These are phyloP conservation scores for Dactylellina drechsleri DNA, from an alignment of 2,329 filamentous ascomycete species.

Conservation along the genomic window DNA sequence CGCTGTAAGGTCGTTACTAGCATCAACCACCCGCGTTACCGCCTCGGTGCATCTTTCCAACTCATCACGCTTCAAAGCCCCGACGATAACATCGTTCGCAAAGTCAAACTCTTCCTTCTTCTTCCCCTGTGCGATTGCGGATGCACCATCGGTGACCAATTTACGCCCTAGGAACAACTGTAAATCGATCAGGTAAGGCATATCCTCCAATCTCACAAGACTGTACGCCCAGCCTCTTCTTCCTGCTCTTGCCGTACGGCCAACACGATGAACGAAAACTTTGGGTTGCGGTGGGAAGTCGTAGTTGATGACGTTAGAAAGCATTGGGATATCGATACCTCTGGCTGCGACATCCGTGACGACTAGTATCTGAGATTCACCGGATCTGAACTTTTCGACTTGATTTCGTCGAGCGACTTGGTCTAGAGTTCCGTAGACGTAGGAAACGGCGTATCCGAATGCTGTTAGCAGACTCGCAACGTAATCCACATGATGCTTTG, in stretches of 20 bases:
- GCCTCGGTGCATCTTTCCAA: conserved; percentile 83
- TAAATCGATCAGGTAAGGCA: conserved; percentile 90
- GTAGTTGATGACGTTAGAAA: conserved; percentile 98
- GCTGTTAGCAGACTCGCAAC: conserved; percentile 80
- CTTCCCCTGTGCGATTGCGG: conserved; percentile 67
- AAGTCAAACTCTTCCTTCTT: conserved; percentile 69
- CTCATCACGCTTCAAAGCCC: conserved; percentile 76
- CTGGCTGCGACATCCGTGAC: conserved; percentile 96
- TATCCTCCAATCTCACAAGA: conserved; percentile 85
- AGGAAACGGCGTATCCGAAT: conserved; percentile 88
- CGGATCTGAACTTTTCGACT: conserved; percentile 86
- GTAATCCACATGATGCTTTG: conserved; percentile 98
- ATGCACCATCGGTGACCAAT: conserved; percentile 74
- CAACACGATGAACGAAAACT: conserved; percentile 94
- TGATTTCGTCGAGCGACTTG: conserved; percentile 92
- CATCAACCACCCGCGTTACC: conserved; percentile 79
- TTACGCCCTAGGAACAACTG: conserved; percentile 92
- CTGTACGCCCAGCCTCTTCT: conserved; percentile 95
- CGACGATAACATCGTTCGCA: conserved; percentile 84
- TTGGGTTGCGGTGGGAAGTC: conserved; percentile 97
- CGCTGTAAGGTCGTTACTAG: conserved; percentile 76
- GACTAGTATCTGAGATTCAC: conserved; percentile 87
- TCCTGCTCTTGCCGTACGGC: conserved; percentile 92
- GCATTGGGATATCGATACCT: conserved; percentile 95
- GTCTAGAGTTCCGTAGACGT: conserved; percentile 93